Base-by-base conservation (phyloP, 2,329 filamentous ascomycete species). In the Trichoderma semiorbis region DNA sequence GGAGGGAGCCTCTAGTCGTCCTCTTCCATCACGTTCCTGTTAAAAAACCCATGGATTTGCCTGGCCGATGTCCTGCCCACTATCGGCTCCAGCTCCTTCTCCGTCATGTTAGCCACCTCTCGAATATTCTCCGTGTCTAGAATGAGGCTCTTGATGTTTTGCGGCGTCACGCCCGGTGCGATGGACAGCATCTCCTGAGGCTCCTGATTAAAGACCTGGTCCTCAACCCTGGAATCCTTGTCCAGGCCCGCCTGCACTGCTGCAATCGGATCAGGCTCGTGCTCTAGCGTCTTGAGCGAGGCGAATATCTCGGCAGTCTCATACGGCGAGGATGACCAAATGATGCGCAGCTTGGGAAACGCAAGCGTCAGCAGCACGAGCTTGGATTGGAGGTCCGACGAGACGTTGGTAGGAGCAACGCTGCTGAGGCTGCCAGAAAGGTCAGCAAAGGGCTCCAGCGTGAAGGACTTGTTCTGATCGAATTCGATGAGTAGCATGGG, bases 261-360 rank as follows among this genome's bases (percentile, higher is more conserved):
- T 3, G 90, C 90, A 43, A 97, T 87, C 1, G 96, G 96, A 79
- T 99, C 95, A 0, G 96, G 96, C 81, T 99, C 96, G 3, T 91
- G 86, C 76, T 95, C 92, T 77, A 94, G 92, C 75, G 94, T 92
- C 84, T 99, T 99, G 69, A 99, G 88, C 75, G 94, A 91, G 77
- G 95, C 92, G 79, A 99, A 98, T 74, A 99, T 98, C 83, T 98
- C 95, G 1, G 96, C 96, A 0, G 96, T 98, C 81, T 99, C 95
- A 79, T 97, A 97, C 0, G 96, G 95, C 12, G 92, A 94, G 10
- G 90, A 93, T 10, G 93, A 96, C 96, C 96, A 99, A 76, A 99
- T 94, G 76, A 99, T 92, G 75, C 93, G 92, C 63, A 99, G 87
- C 26, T 90, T 90, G 0, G 96, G 96, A 77, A 98, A 99, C 0